A percentile compares a stretch with the other conserved stretches of the same genome.
Evolutionary conservation across 305 asterid genomes (phyloP).

Genomic region (Solanum hybrid): DNA sequence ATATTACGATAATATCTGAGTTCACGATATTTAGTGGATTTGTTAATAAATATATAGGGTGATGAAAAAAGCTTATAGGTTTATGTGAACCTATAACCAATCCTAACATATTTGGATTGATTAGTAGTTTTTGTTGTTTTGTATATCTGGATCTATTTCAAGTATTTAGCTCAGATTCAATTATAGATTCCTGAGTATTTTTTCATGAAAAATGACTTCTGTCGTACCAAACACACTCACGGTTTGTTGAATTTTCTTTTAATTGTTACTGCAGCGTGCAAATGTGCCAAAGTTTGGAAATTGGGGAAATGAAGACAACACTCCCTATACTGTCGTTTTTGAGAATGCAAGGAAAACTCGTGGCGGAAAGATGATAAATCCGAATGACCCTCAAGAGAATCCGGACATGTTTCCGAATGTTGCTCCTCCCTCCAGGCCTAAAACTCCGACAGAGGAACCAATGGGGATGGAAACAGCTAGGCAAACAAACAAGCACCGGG

Average conservation of each 20-base stretch:
- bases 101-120: background rate
- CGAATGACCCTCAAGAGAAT: slow-evolving; percentile 69
- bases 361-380: slow-evolving; percentile 67
- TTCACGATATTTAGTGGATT: background rate
- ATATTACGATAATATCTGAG: background rate
- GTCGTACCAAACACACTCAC: background rate
- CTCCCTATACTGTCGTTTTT: slow-evolving; percentile 64
- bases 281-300: slow-evolving; percentile 72
- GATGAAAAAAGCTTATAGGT: background rate
- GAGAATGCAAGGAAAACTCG: slow-evolving; percentile 61
- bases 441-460: slow-evolving; percentile 22
- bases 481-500: slow-evolving; percentile 15
- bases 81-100: background rate
- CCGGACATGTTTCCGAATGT: slow-evolving; percentile 39
- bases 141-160: background rate
- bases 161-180: background rate
- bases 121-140: background rate
- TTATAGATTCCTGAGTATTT: background rate
- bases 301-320: slow-evolving; percentile 59
- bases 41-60: background rate
- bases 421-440: slow-evolving; percentile 22
- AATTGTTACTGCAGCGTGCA: slow-evolving; percentile 30
- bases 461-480: background rate
- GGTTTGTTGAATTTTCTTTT: background rate
- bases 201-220: background rate